A percentile compares a stretch with the other conserved stretches of the same genome.
Conservation (phyloP, 768 basidiomycete species). For the Naematelia encephala region DNA sequence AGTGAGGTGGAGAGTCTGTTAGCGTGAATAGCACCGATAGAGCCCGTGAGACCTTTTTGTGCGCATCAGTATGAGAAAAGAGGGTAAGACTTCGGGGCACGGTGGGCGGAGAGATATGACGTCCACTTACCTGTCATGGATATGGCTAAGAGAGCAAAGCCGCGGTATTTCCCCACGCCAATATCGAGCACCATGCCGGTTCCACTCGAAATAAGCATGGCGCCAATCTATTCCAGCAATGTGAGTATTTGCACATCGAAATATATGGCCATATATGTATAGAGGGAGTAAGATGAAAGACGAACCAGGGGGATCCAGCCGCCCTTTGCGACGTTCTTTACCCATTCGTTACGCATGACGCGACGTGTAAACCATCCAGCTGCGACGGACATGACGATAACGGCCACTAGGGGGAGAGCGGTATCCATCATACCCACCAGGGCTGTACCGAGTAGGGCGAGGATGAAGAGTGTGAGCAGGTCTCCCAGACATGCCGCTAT, state of each 20-base stretch:
- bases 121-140: conserved; percentile 71
- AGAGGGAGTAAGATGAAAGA: background rate
- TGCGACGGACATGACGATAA: conserved; percentile 52
- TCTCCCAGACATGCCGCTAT: conserved; percentile 91
- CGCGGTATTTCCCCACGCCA: conserved; percentile 81
- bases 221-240: conserved; percentile 50
- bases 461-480: conserved; percentile 77
- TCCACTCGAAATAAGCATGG: conserved; percentile 62
- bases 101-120: background rate
- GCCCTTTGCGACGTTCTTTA: conserved; percentile 67
- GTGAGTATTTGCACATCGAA: too few species aligned
- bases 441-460: conserved; percentile 62
- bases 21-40: conserved; percentile 80
- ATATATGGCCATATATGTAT: too few species aligned
- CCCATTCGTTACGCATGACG: conserved; percentile 62
- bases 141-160: conserved; percentile 80
- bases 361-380: conserved; percentile 42
- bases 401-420: conserved; percentile 56
- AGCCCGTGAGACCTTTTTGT: conserved; percentile 70
- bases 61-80: background rate
- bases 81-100: background rate
- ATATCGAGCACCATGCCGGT: conserved; percentile 88
- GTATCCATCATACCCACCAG: conserved; percentile 67
- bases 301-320: conserved; percentile 80
- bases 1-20: conserved; percentile 86